Evolutionary conservation across 495 filamentous ascomycete species (phyloP).

Genomic region (Penicillium coprophilum): DNA sequence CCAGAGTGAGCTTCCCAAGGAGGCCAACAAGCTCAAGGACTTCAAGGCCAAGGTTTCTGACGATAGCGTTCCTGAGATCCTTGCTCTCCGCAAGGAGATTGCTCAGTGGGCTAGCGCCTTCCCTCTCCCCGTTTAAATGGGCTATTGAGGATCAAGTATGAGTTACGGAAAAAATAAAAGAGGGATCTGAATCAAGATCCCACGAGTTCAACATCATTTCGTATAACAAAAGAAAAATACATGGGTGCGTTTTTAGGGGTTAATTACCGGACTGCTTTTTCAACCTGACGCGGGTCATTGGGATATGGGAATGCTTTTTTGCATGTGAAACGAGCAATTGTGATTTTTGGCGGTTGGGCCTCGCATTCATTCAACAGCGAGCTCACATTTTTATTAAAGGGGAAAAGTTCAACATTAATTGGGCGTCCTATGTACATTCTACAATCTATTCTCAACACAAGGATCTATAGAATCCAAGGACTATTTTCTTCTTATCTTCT

Average conservation of each 20-base stretch:
- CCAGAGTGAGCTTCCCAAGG: slow-evolving; percentile 83
- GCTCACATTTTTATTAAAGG: slow-evolving; percentile 34
- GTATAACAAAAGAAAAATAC: slow-evolving; percentile 31
- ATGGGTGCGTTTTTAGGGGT: slow-evolving; percentile 43
- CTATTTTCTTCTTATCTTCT: not conserved
- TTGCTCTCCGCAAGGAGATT: slow-evolving; percentile 84
- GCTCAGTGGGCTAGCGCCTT: slow-evolving; percentile 82
- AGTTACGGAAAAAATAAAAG: slow-evolving; percentile 25
- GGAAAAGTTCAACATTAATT: slow-evolving; percentile 40
- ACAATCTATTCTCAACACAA: slow-evolving; percentile 16
- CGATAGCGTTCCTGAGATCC: slow-evolving; percentile 75
- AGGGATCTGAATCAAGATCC: slow-evolving; percentile 16
- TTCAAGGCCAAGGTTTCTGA: slow-evolving; percentile 89
- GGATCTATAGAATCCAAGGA: slow-evolving; percentile 14
- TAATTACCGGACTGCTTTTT: slow-evolving; percentile 51
- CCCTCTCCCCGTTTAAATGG: slow-evolving; percentile 79
- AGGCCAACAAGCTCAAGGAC: slow-evolving; percentile 98
- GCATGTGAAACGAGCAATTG: slow-evolving; percentile 37
- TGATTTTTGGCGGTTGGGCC: slow-evolving; percentile 24
- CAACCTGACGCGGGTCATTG: slow-evolving; percentile 48
- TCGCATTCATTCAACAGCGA: slow-evolving; percentile 43
- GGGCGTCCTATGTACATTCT: slow-evolving; percentile 15
- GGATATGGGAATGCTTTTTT: slow-evolving; percentile 37
- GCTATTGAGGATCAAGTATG: slow-evolving; percentile 3
- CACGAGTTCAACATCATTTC: slow-evolving; percentile 37